Evolutionary conservation across 768 basidiomycete genomes (phyloP), one percentile per base, ranked within the genome.

Genomic region (Phlebiopsis gigantea): DNA sequence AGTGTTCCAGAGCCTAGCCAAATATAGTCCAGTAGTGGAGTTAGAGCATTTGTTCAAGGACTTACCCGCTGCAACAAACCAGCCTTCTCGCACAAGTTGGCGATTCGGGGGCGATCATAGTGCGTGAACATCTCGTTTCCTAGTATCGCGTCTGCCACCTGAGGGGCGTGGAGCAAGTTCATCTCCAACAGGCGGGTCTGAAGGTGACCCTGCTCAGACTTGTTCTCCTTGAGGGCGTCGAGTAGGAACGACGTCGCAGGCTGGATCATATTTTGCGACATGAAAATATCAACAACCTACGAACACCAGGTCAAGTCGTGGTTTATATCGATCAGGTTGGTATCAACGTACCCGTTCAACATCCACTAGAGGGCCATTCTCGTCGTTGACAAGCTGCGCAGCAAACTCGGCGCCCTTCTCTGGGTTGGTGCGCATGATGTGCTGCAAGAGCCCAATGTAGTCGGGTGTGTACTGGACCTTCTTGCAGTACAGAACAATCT

Each of bases 211-310:
- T 99, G 96, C 71, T 99, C 97, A 0, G 95, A 91, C 69, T 90
- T 90, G 77, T 99, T 98, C 55, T 99, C 97, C 77, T 99, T 98
- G 64, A 99, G 79, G 21, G 95, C 97, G 67, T 98, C 97, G 57
- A 99, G 75, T 47, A 98, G 76, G 86, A 99, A 98, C 1, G 93
- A 95, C 0, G 97, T 99, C 5, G 97, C 97, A 19, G 95, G 96
- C 71, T 98, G 97, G 57, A 98, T 95, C 93, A 98, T 93, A 74
- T 98, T 98, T 69, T 97, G 95, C 0, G 90, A 89, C 93, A 98
- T 97, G 79, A 99, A 98, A 65, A 98, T 97, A 66, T 99, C 97
- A 58, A 98, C 94, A 54, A 98, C 90, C 85, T 89, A 55, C 50
- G 24, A 12, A 55, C 22, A 42, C 29, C 17, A 7, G 39, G 21